Base-by-base conservation (phyloP, 2,329 filamentous ascomycete genomes). In the Camptophora hylomeconis region DNA sequence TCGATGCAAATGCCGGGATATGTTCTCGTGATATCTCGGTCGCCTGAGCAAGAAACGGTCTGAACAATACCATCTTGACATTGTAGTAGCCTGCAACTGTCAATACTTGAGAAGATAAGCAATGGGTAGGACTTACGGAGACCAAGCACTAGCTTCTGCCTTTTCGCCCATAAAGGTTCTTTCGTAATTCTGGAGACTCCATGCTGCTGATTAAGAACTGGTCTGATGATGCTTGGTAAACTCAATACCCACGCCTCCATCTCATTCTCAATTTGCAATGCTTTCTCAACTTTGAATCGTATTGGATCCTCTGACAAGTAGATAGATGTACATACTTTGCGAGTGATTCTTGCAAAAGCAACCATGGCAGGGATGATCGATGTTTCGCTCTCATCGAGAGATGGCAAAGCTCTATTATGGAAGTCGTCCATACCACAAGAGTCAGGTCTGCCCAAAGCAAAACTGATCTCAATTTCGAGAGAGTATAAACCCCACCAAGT, bases 401-500 rank as follows among this genome's bases (percentile, higher is more conserved):
- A 41, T 2, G 53, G 53, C n/a, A 54, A 44, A 9, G 41, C 47
- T 16, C 61, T 53, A 28, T 63, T 65, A 33, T 65, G 62, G 30
- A 62, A 65, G 30, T 60, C 46, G 17, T 65, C 61, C 32, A 60
- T 52, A 13, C 62, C 61, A 3, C 65, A 48, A 3, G 60, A 61
- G 31, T 65, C 60, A 0, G 61, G 61, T 14, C 62, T 49, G 2
- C 62, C 61, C 30, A 64, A 52, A 2, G 60, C 55, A 33, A 65
- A 64, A 21, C 58, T 60, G 46, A 63, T 54, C 45, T 63, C 58
- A 55, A 58, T 58, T 42, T 62, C 58, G 9, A 61, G 39, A 7
- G 58, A 61, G 28, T 57, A 59, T 2, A 60, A 41, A 1, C 57
- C 58, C 58, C 60, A 63, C 60, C 60, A 63, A 2, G 60, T 63